These are phyloP conservation scores for Lentinula detonsa DNA, from an alignment of 768 basidiomycete species.

Conservation along the genomic window DNA sequence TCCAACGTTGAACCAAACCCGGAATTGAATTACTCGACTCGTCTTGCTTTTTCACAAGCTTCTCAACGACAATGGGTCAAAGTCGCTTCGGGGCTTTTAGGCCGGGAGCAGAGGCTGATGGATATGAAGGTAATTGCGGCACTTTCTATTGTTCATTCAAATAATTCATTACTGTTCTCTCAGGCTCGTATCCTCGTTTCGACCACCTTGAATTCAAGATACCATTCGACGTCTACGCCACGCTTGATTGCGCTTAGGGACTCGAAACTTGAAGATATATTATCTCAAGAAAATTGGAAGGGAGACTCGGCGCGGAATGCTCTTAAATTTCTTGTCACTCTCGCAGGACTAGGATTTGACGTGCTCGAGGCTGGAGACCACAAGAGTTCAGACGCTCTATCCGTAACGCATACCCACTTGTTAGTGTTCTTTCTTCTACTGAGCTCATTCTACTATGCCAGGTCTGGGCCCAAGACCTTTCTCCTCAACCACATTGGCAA, in stretches of 20 bases:
- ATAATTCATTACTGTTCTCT: neutral
- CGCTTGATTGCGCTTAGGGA: slow-evolving; percentile 24
- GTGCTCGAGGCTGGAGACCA: neutral
- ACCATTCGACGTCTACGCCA: slow-evolving; percentile 19
- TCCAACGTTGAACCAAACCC: too few species aligned
- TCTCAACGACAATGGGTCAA: slow-evolving; percentile 1
- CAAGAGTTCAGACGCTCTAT: neutral
- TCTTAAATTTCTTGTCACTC: slow-evolving; percentile 21
- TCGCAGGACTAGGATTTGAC: slow-evolving; percentile 19
- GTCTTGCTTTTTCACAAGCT: slow-evolving; percentile 6
- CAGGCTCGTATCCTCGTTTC: neutral
- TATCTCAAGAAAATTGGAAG: slow-evolving; percentile 19
- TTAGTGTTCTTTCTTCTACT: neutral
- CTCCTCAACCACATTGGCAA: neutral
- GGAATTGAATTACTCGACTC: neutral
- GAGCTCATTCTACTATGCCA: too few species aligned
- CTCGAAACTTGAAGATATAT: slow-evolving; percentile 20
- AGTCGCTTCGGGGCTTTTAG: neutral
- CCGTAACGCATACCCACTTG: neutral
- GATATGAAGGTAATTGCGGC: neutral
- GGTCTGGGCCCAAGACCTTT: neutral
- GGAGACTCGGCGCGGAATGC: slow-evolving; percentile 17
- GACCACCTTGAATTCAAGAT: slow-evolving; percentile 14
- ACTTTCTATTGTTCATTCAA: too few species aligned
- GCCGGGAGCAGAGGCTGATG: neutral